phyloP scores from a whole-genome alignment of 257 asterid genomes.

The Capsicum pubescens region DNA sequence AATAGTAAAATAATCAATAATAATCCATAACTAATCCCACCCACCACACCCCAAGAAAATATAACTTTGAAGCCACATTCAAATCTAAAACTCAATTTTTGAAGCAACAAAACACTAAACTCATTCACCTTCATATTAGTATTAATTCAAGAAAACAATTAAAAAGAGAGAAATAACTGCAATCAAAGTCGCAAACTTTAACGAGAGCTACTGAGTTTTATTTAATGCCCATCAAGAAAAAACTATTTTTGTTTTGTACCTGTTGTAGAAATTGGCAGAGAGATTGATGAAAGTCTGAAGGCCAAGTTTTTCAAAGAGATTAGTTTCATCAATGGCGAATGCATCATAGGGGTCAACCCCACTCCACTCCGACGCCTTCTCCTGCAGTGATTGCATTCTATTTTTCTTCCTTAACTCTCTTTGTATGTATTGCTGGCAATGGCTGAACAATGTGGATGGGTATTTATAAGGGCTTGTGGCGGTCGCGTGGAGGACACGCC shows the following conservation, averaged over 20 bases:
- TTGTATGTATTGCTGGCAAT: too few species aligned
- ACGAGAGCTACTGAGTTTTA: not conserved
- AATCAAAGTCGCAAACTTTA: not conserved
- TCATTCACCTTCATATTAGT: not conserved
- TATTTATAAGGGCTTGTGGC: constrained; percentile 28
- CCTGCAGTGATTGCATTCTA: constrained; percentile 83
- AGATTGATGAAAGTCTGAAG: constrained; percentile 79
- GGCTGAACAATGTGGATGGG: not conserved
- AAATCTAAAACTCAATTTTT: not conserved
- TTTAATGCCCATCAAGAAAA: not conserved
- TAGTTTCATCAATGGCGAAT: constrained; percentile 75
- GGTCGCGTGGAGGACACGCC: constrained; percentile 59
- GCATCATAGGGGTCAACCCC: constrained; percentile 73
- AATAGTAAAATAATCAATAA: not conserved
- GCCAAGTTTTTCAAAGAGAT: constrained; percentile 82
- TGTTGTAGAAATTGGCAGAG: constrained; percentile 85
- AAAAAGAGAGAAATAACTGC: not conserved
- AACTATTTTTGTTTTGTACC: constrained; percentile 40
- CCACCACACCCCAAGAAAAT: too few species aligned
- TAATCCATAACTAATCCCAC: not conserved
- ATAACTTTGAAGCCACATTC: not conserved
- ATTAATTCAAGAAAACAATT: not conserved
- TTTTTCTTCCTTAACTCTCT: not conserved
- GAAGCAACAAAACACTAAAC: not conserved
- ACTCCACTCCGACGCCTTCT: constrained; percentile 95